Percentiles rank a stretch among this genome's conserved stretches.
These are phyloP conservation scores for Plasmodium gallinaceum DNA, from an alignment of 169 alveolate species.

Conservation along the genomic window DNA sequence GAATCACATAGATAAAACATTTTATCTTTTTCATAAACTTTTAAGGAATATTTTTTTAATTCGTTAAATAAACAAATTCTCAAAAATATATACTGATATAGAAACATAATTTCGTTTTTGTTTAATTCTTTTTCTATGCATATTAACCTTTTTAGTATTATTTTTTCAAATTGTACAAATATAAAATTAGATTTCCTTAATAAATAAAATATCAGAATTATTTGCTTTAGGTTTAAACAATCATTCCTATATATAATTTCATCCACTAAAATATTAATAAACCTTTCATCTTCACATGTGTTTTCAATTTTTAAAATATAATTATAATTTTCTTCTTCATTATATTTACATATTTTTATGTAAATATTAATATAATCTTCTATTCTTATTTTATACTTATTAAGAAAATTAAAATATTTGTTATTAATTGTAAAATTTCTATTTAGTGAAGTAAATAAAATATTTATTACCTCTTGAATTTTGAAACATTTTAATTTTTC, in stretches of 20 bases:
- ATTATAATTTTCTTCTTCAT: not conserved
- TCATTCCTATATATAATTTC: slow-evolving; percentile 73
- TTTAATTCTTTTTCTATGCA: slow-evolving; percentile 28
- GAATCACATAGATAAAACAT: not conserved
- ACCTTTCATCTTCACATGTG: not conserved
- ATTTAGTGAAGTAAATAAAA: slow-evolving; percentile 31
- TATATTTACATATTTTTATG: slow-evolving; percentile 8
- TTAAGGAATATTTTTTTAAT: slow-evolving; percentile 10
- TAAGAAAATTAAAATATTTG: slow-evolving; percentile 38
- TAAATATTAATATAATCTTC: slow-evolving; percentile 43
- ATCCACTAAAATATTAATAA: slow-evolving; percentile 32
- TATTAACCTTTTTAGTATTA: slow-evolving; percentile 37
- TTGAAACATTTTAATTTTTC: slow-evolving; percentile 58
- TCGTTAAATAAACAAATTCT: slow-evolving; percentile 66
- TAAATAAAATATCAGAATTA: slow-evolving; percentile 23
- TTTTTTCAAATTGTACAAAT: slow-evolving; percentile 50
- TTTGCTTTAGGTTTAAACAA: slow-evolving; percentile 36
- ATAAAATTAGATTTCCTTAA: slow-evolving; percentile 14
- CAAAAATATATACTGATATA: slow-evolving; percentile 51
- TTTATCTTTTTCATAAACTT: slow-evolving; percentile 19
- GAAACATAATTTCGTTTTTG: slow-evolving; percentile 45
- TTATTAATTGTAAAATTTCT: slow-evolving; percentile 29
- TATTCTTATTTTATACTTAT: slow-evolving; percentile 27
- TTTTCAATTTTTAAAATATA: slow-evolving; percentile 1
- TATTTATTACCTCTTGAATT: slow-evolving; percentile 60